Evolutionary conservation across 2,329 filamentous ascomycete species (phyloP), one percentile per base, ranked within the genome.

Genomic region (Dothidotthia symphoricarpi): DNA sequence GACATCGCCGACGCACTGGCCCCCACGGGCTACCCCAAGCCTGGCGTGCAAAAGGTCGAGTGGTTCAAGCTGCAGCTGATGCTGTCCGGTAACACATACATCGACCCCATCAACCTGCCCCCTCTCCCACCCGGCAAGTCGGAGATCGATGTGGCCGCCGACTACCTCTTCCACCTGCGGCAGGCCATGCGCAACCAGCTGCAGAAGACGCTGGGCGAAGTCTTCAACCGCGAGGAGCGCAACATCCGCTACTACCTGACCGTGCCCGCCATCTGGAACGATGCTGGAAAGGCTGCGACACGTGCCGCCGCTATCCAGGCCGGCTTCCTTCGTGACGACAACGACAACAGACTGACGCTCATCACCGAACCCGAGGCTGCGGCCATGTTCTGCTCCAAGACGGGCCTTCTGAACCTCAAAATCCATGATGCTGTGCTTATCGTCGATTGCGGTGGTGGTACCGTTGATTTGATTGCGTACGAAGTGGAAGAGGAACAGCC

Each of bases 61-160:
- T 98, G 93, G 93, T 97, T 98, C 80, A 97, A 97, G 76, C 80
- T 98, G 54, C 93, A 98, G 73, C 82, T 98, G 40, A 97, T 97
- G 93, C 79, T 96, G 47, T 96, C 89, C 43, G 93, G 93, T 49
- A 97, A 97, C 76, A 97, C 93, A 29, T 97, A 97, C 69, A 97
- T 97, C 64, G 93, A 97, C 69, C 93, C 93, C 47, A 97, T 97
- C 74, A 97, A 97, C 78, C 81, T 98, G 53, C 93, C 93, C 31
- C 93, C 93, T 50, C 86, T 97, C 66, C 93, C 93, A 31, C 90
- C 91, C 30, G 93, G 93, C 70, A 97, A 97, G 76, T 96, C 91
- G 16, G 93, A 97, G 72, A 95, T 97, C 69, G 93, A 98, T 70
- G 93, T 97, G 34, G 91, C 93, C n/a, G 93, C 93, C 67, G 93